Percentiles rank a stretch among this genome's conserved stretches.
These are phyloP conservation scores for Debaryomyces robertsiae DNA, from an alignment of 1,139 yeast genomes.

Conservation along the genomic window DNA sequence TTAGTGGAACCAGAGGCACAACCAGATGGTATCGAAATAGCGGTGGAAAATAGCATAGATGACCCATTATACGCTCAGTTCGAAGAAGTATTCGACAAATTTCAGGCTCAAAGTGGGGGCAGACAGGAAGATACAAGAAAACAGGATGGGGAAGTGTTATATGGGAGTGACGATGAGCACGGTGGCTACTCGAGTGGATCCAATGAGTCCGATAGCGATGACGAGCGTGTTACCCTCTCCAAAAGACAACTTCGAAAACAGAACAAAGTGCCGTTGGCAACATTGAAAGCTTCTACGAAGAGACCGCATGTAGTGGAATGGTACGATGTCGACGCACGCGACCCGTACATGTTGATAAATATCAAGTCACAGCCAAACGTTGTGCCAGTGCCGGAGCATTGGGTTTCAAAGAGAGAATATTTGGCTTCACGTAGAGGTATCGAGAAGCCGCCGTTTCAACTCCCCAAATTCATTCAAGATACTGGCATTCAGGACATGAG, in stretches of 20 bases:
- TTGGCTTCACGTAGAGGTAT: slow-evolving; percentile 70
- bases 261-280: slow-evolving; percentile 66
- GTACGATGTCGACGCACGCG: slow-evolving; percentile 83
- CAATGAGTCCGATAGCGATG: slow-evolving; percentile 12
- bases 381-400: slow-evolving; percentile 81
- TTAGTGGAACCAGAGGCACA: neutral
- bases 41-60: slow-evolving; percentile 11
- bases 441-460: slow-evolving; percentile 72
- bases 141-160: slow-evolving; percentile 15
- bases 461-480: slow-evolving; percentile 76
- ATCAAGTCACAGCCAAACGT: slow-evolving; percentile 68
- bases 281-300: slow-evolving; percentile 59
- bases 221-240: slow-evolving; percentile 20
- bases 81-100: slow-evolving; percentile 44
- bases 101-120: slow-evolving; percentile 26
- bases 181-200: slow-evolving; percentile 16
- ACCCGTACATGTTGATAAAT: slow-evolving; percentile 66
- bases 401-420: slow-evolving; percentile 82
- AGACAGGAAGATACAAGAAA: slow-evolving; percentile 15
- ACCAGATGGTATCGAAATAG: neutral
- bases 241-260: slow-evolving; percentile 50
- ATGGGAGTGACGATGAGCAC: slow-evolving; percentile 29
- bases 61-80: slow-evolving; percentile 44
- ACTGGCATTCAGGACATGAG: slow-evolving; percentile 93
- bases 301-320: slow-evolving; percentile 82